Evolutionary conservation across 2,329 filamentous ascomycete genomes (phyloP).

Genomic region (Fusarium denticulatum): DNA sequence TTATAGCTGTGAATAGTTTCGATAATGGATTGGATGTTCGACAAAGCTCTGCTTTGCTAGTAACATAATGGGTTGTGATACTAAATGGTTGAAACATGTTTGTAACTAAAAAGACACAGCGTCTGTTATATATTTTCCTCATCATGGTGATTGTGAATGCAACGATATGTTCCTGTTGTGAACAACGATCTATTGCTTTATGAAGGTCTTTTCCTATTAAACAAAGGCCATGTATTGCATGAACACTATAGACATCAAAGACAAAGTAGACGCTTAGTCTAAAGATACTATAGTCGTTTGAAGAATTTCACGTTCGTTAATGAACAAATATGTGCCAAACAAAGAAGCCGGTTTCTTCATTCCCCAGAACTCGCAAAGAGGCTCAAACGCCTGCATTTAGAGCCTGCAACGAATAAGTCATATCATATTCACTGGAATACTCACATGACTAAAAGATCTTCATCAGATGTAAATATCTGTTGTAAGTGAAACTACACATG

Average conservation of each 20-base stretch:
- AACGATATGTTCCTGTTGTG: neutral
- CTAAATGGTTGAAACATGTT: neutral
- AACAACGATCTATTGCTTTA: neutral
- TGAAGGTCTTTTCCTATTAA: neutral
- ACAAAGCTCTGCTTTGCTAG: neutral
- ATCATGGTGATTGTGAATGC: neutral
- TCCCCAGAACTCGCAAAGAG: neutral
- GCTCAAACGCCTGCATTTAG: neutral
- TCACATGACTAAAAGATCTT: neutral
- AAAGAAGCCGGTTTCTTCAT: neutral
- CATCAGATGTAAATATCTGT: neutral
- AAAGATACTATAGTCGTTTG: neutral
- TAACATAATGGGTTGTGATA: neutral
- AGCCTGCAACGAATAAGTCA: neutral
- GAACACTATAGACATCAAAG: neutral
- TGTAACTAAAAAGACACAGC: neutral
- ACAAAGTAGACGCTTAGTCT: neutral
- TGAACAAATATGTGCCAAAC: neutral
- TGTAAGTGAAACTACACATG: neutral
- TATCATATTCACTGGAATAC: neutral
- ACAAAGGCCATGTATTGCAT: neutral
- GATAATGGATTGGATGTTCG: neutral
- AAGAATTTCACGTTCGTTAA: neutral
- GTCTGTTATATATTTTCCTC: slow-evolving; percentile 6
- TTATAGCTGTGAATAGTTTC: neutral